Conservation (phyloP, 352 stramenopile genomes). For the Phytophthora cryptogea region DNA sequence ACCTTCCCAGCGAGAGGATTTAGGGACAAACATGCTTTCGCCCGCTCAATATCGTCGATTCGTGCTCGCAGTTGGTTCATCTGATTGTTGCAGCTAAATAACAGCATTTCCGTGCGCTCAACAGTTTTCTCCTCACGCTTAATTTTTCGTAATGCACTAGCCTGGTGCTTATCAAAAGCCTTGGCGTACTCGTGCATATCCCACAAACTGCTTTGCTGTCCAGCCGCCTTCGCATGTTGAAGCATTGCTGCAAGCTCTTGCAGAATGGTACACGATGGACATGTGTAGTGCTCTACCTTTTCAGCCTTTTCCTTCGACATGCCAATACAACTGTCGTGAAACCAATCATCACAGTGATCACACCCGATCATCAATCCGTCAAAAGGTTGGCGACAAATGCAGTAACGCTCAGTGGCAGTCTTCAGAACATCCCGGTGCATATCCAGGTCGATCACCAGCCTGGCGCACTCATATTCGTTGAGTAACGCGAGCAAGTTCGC, state of each 20-base stretch:
- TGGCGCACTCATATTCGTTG: slow-evolving; percentile 80
- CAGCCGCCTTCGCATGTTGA: slow-evolving; percentile 40
- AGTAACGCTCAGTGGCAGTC: slow-evolving; percentile 92
- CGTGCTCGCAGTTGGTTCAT: slow-evolving; percentile 72
- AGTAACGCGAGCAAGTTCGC: slow-evolving; percentile 66
- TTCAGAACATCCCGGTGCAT: slow-evolving; percentile 91
- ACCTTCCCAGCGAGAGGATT: slow-evolving; percentile 27
- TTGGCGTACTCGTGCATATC: slow-evolving; percentile 85
- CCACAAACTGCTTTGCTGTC: slow-evolving; percentile 78
- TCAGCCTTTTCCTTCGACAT: slow-evolving; percentile 94
- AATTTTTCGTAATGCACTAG: slow-evolving; percentile 70
- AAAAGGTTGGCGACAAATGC: slow-evolving; percentile 91
- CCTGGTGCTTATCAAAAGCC: slow-evolving; percentile 80
- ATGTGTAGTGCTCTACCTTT: slow-evolving; percentile 96
- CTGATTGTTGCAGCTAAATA: slow-evolving; percentile 83
- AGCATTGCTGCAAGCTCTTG: slow-evolving; percentile 81
- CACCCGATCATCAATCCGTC: slow-evolving; percentile 91
- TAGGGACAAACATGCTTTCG: slow-evolving; percentile 58
- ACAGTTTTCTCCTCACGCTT: slow-evolving; percentile 88
- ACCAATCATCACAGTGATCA: slow-evolving; percentile 90
- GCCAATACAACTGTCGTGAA: slow-evolving; percentile 89
- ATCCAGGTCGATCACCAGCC: slow-evolving; percentile 84
- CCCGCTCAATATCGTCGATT: slow-evolving; percentile 78
- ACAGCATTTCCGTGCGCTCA: slow-evolving; percentile 74
- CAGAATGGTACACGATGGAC: slow-evolving; percentile 93